Base-by-base conservation (phyloP, 257 asterid genomes). In the Nicotiana tabacum region DNA sequence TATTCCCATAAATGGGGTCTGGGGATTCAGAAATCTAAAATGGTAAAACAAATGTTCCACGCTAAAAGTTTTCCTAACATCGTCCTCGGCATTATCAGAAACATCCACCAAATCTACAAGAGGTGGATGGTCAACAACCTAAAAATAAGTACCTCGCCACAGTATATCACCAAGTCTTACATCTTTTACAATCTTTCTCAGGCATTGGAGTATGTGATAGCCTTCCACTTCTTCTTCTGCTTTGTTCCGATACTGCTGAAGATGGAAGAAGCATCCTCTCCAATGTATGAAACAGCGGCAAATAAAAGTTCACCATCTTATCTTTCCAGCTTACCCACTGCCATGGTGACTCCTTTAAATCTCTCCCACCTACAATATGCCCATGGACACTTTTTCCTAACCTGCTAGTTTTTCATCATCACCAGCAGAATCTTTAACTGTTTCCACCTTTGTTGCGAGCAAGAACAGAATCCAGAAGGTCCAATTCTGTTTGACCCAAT, bases 221-320 rank as follows among this genome's bases (percentile, higher is more conserved):
- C 76, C 61, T 80, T 83, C 88, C 88, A 80, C 80, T 85, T 85
- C n/a, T 85, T 83, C 62, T 70, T 83, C 48, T 43, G 64, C 81
- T 65, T 69, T 58, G 77, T 83, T 32, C 30, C 55, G 60, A 74
- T 76, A 51, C 78, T 30, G 9, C 74, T 77, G 53, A 29, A 37
- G 29, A 82, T 82, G 17, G 84, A 33, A 39, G 82, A 67, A 12
- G 84, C 62, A 53, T 86, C 86, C 69, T 83, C 48, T 33, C 84
- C 85, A 61, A 83, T 43, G 48, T 86, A 86, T 72, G 88, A 86
- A 80, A 83, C 81, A 35, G 67, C 77, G 27, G 84, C 83, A 15
- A 86, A 79, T 53, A 86, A 86, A 56, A 83, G 84, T 77, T 78
- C 32, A 43, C 48, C 48, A 8, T 43, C 10, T 43, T 43, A 43